Base-by-base conservation (phyloP, 306 rosid species). In the Castanea sativa region DNA sequence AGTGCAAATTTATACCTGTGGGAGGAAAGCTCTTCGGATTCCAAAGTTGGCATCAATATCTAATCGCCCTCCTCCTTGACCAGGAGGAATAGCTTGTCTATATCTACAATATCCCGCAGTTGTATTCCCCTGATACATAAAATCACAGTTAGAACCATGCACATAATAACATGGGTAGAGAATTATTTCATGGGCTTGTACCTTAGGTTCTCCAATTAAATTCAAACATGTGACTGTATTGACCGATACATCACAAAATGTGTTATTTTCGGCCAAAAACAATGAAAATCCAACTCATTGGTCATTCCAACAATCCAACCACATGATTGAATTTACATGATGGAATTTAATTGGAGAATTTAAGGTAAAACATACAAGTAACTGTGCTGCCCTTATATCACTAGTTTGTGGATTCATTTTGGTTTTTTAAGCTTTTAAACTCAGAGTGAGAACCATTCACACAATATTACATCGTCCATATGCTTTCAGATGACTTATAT, bases 81-180 rank as follows among this genome's bases (percentile, higher is more conserved):
- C 99, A 1, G 77, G n/a, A 1, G 98, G 98, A 86, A 95, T 90
- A 41, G 98, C 89, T 53, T 92, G 96, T 79, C 96, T 90, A 59
- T 95, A 95, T 87, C 98, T 91, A 78, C 99, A 95, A 25, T 89
- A 85, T 60, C 99, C 98, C 43, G 76, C 59, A 18, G 99, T 95
- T 82, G 91, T 76, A 82, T 82, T 83, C 70, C 94, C 97, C 98
- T 92, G 87, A 69, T 70, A 61, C 67, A 29, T 61, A 32, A 72
- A 73, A 33, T 75, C 78, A 78, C 21, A 16, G 49, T 59, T 32
- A 57, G 30, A 49, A 15, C 9, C 20, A 71, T 7, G 11, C 21
- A 60, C 53, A 20, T 80, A 2, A 65, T 15, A 64, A 64, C 3
- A 64, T 29, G 11, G 4, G 18, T 59, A 23, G 11, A 38, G 45